Percentiles rank a stretch among this genome's conserved stretches.
Evolutionary conservation across 208 protist genomes (phyloP).

Genomic region (Entamoeba histolytica): DNA sequence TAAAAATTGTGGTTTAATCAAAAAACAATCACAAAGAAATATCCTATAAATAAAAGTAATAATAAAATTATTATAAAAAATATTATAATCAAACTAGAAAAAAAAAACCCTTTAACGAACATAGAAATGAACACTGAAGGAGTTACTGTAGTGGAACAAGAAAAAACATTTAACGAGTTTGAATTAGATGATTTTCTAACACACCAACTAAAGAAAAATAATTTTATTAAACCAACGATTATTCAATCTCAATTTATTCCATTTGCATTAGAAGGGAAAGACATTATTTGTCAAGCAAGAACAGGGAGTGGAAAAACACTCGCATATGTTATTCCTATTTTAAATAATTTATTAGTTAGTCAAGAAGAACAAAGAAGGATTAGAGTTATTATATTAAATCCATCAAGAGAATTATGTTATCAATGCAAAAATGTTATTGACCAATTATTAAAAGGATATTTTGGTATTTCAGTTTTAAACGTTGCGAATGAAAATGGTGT

Average conservation of each 20-base stretch:
- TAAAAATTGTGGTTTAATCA: too few species aligned
- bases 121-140: too few species aligned
- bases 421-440: not conserved
- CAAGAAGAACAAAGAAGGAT: not conserved
- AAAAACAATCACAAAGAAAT: too few species aligned
- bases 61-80: too few species aligned
- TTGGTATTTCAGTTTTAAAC: not conserved
- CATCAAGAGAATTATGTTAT: not conserved
- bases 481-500: not conserved
- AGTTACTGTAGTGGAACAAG: not conserved
- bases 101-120: too few species aligned
- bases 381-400: not conserved
- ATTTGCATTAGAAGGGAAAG: not conserved
- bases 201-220: not conserved
- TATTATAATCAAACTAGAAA: too few species aligned
- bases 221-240: not conserved
- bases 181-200: not conserved
- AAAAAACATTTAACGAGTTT: not conserved
- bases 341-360: not conserved
- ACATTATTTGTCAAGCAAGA: not conserved
- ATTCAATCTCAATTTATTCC: not conserved
- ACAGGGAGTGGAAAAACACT: constrained; percentile 18
- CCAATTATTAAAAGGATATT: not conserved
- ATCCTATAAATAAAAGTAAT: too few species aligned
- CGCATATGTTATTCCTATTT: constrained; percentile 10